Percentiles rank a stretch among this genome's conserved stretches.
Evolutionary conservation across 768 basidiomycete species (phyloP).

Genomic region (Russula griseocarnosa): DNA sequence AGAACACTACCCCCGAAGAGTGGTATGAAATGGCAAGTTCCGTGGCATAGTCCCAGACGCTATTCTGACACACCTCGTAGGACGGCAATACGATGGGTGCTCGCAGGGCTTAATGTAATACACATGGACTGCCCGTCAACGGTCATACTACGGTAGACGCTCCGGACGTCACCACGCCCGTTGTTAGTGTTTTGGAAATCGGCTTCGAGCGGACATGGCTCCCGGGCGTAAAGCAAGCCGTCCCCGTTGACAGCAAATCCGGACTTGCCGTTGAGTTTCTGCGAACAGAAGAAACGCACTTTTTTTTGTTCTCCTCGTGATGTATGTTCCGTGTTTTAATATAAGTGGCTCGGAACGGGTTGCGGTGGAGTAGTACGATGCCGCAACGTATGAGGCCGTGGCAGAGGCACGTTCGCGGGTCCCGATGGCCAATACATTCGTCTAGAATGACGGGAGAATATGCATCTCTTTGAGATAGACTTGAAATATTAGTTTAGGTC

Average conservation of each 20-base stretch:
- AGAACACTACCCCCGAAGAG: conserved; percentile 29
- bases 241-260: conserved; percentile 18
- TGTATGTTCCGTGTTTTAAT: conserved; percentile 10
- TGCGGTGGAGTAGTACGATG: not conserved
- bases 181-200: conserved; percentile 13
- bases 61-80: conserved; percentile 11
- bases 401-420: not conserved
- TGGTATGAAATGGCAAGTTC: conserved; percentile 33
- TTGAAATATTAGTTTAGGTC: not conserved
- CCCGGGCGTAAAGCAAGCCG: conserved; percentile 12
- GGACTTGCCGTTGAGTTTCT: conserved; percentile 21
- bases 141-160: conserved; percentile 2
- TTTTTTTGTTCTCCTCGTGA: not conserved
- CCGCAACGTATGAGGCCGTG: not conserved
- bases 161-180: not conserved
- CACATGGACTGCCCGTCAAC: conserved; percentile 3
- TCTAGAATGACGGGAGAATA: not conserved
- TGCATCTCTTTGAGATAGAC: too few relatives aligned
- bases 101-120: conserved; percentile 5
- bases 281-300: conserved; percentile 12
- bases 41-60: conserved; percentile 1
- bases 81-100: conserved; percentile 18
- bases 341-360: conserved; percentile 3
- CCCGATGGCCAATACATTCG: not conserved
- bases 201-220: conserved; percentile 18